Conservation (phyloP, 768 basidiomycete species). For the Serpula lacrymans region DNA sequence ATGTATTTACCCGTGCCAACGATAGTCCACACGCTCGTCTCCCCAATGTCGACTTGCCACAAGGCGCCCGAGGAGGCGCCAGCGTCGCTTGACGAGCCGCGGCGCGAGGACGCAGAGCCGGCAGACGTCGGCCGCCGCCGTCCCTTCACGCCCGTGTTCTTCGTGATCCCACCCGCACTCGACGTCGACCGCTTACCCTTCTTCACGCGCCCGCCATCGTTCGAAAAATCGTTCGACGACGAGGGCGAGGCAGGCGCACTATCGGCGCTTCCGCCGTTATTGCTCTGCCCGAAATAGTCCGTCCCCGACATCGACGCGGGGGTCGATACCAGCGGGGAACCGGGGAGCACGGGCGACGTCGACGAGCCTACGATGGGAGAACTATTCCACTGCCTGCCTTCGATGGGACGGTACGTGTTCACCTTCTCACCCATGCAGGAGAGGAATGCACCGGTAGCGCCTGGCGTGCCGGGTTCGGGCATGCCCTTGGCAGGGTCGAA, state of each 20-base stretch:
- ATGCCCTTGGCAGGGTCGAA: conserved; percentile 67
- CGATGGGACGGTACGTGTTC: conserved; percentile 83
- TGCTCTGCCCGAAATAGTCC: conserved; percentile 60
- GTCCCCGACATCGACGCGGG: conserved; percentile 49
- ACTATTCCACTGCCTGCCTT: conserved; percentile 75
- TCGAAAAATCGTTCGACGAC: conserved; percentile 63
- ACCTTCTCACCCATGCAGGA: conserved; percentile 94
- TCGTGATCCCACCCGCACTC: conserved; percentile 47
- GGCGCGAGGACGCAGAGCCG: conserved; percentile 65
- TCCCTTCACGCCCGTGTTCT: conserved; percentile 38
- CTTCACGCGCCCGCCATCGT: conserved; percentile 83
- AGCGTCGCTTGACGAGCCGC: conserved; percentile 63
- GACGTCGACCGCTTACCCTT: conserved; percentile 75
- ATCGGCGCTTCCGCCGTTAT: conserved; percentile 41
- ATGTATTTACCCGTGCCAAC: conserved; percentile 74
- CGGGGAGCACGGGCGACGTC: conserved; percentile 58
- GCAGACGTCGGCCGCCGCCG: conserved; percentile 78
- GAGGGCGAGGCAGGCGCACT: conserved; percentile 70
- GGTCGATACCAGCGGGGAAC: conserved; percentile 67
- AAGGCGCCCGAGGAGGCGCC: conserved; percentile 75
- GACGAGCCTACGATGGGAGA: conserved; percentile 38
- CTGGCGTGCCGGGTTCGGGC: conserved; percentile 76
- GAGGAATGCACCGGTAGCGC: conserved; percentile 76
- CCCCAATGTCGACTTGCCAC: conserved; percentile 90
- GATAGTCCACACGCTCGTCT: conserved; percentile 93